These are phyloP conservation scores for Pachyrhizus erosus DNA, from an alignment of 306 rosid genomes.

Conservation along the genomic window DNA sequence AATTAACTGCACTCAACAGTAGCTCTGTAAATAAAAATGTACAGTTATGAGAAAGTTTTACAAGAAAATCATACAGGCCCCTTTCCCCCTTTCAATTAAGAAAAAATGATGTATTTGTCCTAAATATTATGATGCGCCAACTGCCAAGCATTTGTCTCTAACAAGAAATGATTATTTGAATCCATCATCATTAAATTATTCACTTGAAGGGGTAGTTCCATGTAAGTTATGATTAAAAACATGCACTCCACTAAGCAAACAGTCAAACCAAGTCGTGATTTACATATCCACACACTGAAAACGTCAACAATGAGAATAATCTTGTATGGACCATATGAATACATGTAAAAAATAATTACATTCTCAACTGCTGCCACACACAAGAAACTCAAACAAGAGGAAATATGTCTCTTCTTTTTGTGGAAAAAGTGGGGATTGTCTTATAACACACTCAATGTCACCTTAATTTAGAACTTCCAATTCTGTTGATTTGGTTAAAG, in stretches of 20 bases:
- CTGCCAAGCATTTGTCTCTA: constrained; percentile 4
- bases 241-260: constrained; percentile 33
- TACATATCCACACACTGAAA: constrained; percentile 39
- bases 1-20: neutral
- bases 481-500: constrained; percentile 55
- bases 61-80: neutral
- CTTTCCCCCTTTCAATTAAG: neutral
- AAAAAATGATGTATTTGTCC: neutral
- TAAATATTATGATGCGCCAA: constrained; percentile 18
- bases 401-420: neutral
- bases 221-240: constrained; percentile 30
- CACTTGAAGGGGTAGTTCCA: neutral
- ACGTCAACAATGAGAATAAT: constrained; percentile 33
- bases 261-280: constrained; percentile 42
- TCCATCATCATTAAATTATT: constrained; percentile 18
- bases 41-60: too few species aligned
- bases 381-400: constrained; percentile 9
- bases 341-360: constrained; percentile 52
- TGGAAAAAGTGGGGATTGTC: constrained; percentile 15
- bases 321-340: constrained; percentile 38
- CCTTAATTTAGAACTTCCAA: constrained; percentile 57
- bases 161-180: constrained; percentile 2
- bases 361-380: constrained; percentile 38
- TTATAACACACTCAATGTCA: constrained; percentile 47
- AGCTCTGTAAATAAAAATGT: too few species aligned